A percentile compares a stretch with the other conserved stretches of the same genome.
phyloP scores from a whole-genome alignment of 768 basidiomycete species.

The Russula lepida region DNA sequence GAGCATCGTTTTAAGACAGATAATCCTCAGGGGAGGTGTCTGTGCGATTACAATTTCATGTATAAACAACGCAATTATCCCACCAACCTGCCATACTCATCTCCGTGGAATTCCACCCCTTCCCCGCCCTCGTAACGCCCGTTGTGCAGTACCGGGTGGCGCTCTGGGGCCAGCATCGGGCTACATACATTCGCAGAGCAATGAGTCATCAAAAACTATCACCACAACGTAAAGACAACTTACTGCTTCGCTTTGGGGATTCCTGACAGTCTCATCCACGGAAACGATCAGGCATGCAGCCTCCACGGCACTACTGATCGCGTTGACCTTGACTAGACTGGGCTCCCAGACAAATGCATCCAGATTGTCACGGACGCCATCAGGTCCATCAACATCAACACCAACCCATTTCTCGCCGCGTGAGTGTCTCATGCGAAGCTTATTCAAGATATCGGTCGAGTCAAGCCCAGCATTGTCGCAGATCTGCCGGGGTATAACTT shows the following conservation, averaged over 20 bases:
- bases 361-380: slow-evolving; percentile 92
- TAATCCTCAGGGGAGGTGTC: background rate
- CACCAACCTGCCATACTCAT: slow-evolving; percentile 30
- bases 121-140: slow-evolving; percentile 80
- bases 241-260: slow-evolving; percentile 90
- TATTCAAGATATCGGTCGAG: slow-evolving; percentile 95
- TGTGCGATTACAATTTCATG: background rate
- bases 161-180: slow-evolving; percentile 78
- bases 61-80: background rate
- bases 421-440: slow-evolving; percentile 93
- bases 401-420: slow-evolving; percentile 85
- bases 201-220: background rate
- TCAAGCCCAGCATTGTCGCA: slow-evolving; percentile 98
- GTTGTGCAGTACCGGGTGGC: slow-evolving; percentile 84
- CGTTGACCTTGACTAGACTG: slow-evolving; percentile 89
- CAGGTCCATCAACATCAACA: slow-evolving; percentile 85
- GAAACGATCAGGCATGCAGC: slow-evolving; percentile 94
- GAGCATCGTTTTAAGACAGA: background rate
- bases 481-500: slow-evolving; percentile 96
- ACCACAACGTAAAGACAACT: slow-evolving; percentile 26
- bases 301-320: slow-evolving; percentile 90
- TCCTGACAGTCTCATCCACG: slow-evolving; percentile 95
- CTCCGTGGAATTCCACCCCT: slow-evolving; percentile 66
- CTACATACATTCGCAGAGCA: slow-evolving; percentile 33
- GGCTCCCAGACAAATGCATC: slow-evolving; percentile 99